Conservation (phyloP, 163 green algal genomes). For the Prototheca cutis region DNA sequence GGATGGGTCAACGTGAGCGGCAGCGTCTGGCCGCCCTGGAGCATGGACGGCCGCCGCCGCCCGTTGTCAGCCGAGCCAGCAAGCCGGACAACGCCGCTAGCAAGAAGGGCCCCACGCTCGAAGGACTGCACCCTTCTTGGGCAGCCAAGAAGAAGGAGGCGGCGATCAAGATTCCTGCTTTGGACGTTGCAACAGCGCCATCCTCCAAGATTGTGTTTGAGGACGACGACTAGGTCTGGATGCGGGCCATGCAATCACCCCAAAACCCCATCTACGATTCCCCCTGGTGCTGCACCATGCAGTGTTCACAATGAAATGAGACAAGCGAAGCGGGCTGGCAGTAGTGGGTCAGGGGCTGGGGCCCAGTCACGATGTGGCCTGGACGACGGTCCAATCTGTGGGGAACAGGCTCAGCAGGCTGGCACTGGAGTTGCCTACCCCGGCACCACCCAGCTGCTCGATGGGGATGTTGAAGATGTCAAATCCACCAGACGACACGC, state of each 20-base stretch:
- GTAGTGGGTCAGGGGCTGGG: too few relatives aligned
- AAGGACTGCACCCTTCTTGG: constrained; percentile 3
- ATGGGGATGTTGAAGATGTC: neutral
- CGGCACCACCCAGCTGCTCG: neutral
- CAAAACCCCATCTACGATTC: too few relatives aligned
- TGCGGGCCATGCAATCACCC: too few relatives aligned
- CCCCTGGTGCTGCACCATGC: too few relatives aligned
- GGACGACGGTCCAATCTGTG: neutral
- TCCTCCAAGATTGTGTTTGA: constrained; percentile 7
- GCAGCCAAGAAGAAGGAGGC: neutral
- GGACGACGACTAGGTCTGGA: too few relatives aligned
- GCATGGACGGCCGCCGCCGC: neutral
- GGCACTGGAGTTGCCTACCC: neutral
- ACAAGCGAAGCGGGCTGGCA: too few relatives aligned
- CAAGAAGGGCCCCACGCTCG: neutral
- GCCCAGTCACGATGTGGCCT: too few relatives aligned
- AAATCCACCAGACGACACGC: neutral
- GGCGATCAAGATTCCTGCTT: neutral
- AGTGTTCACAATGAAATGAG: too few relatives aligned
- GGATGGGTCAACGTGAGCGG: neutral
- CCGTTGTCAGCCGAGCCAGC: neutral
- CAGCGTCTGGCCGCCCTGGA: neutral
- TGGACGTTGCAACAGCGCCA: neutral
- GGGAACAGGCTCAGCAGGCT: neutral
- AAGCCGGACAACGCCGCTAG: neutral